Evolutionary conservation across 257 asterid genomes (phyloP), one percentile per base, ranked within the genome.

Genomic region (Solanum pennellii): DNA sequence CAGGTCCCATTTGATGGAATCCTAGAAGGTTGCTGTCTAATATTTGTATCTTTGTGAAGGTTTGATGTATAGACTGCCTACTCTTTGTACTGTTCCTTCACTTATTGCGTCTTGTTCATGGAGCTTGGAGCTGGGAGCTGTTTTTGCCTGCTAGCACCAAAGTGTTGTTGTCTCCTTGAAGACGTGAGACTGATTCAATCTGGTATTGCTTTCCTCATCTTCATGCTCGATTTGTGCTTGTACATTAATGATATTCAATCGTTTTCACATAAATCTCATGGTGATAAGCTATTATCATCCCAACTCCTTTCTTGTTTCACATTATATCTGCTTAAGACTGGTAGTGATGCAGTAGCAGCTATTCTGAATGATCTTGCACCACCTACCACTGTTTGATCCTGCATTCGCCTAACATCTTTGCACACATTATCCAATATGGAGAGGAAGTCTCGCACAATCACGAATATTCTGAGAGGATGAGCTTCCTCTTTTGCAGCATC

Each of bases 401-500:
- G 99, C 97, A 94, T 91, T 82, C 85, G 95, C 86, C 99, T 94
- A 2, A 97, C 99, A 72, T 96, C 99, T 89, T 88, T 96, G 91
- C 99, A 97, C 4, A 96, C 99, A 6, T 92, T 96, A 23, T 94
- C 99, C 62, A 97, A 90, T 76, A 94, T 83, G 29, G 93, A 89
- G 44, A 97, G 98, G 83, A 97, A 97, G 89, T 97, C 99, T 31
- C 98, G 90, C 25, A 97, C 99, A 1, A 97, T 92, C 95, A 97
- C 82, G 88, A 97, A 97, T 23, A 97, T 93, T 87, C 99, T 91
- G 83, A 94, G 92, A 16, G 99, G 99, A 86, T 96, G 99, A 0
- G 99, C 99, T 89, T 92, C 99, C 91, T 96, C 99, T 91, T 94
- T 97, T 18, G 98, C 98, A 49, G 96, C 93, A 83, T 96, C 95